Base-by-base conservation (phyloP, 2,329 filamentous ascomycete species). In the Sclerotiophoma versabilis region DNA sequence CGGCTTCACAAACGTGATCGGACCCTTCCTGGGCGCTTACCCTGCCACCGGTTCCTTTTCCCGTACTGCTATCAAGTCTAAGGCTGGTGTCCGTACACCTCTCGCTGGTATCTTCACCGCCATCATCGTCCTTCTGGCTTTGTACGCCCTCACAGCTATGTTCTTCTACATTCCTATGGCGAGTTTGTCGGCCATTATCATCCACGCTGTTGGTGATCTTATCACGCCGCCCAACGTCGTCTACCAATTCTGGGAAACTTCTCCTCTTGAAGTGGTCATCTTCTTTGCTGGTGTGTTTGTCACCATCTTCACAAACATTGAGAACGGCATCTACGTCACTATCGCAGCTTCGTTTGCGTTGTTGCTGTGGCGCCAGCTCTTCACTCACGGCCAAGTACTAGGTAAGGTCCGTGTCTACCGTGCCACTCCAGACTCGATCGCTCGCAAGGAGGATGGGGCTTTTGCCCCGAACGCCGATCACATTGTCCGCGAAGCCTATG, bases 41-140 rank as follows among this genome's bases (percentile, higher is more conserved):
- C 91, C 93, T 14, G 90, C 92, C 0, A 99, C 93, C 2, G 93
- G 95, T 2, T 98, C 93, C 4, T 99, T 99, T 81, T 96, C 91
- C 25, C 87, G 95, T 58, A 98, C 95, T 22, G 93, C 95, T 45
- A 97, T 99, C 78, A 96, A 97, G 77, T 96, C 93, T 5, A 98
- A 98, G 77, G 93, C 95, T 49, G 95, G 95, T 69, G 93, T 97
- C 3, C 87, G 92, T 17, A 97, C 93, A 0, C 93, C 93, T 2
- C 87, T 96, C 51, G 92, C 92, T 12, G 93, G 95, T 77, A 84
- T 96, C 34, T 91, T 98, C 58, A 97, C 93, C 5, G 93, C 90
- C 0, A 39, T 89, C 9, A 83, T 98, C 11, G 93, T 99, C 9
- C 83, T 98, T 0, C 80, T 98, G 5, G 93, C 95, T 38, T 92